phyloP scores from a whole-genome alignment of 2,329 filamentous ascomycete genomes.

The Gyromitra esculenta region DNA sequence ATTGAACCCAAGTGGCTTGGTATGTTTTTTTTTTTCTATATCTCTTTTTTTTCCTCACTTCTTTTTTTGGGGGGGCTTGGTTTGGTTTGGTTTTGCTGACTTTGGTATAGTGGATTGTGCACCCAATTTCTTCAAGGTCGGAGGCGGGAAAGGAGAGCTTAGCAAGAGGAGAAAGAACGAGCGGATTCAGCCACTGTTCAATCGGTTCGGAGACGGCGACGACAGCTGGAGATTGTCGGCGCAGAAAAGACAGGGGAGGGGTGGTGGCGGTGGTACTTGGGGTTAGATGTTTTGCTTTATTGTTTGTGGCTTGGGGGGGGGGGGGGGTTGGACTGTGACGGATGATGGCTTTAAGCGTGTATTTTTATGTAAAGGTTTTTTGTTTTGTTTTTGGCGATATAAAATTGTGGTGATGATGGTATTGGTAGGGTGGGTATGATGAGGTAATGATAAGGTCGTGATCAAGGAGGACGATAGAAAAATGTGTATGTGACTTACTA shows the following conservation, averaged over 20 bases:
- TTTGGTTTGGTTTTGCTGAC: slow-evolving; percentile 46
- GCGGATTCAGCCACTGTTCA: slow-evolving; percentile 93
- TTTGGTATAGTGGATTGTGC: slow-evolving; percentile 76
- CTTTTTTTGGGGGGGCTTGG: background rate
- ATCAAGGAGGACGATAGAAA: background rate
- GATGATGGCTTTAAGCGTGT: slow-evolving; percentile 15
- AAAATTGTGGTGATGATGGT: background rate
- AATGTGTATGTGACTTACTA: background rate
- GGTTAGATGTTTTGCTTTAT: slow-evolving; percentile 62
- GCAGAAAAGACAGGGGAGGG: slow-evolving; percentile 83
- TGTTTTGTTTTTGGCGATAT: background rate
- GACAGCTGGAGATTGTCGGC: slow-evolving; percentile 88
- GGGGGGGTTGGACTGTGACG: background rate
- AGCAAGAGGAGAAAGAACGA: slow-evolving; percentile 94
- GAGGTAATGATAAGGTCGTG: slow-evolving; percentile 14
- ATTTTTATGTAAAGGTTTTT: slow-evolving; percentile 27
- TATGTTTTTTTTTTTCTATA: slow-evolving; percentile 55
- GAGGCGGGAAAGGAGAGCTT: slow-evolving; percentile 78
- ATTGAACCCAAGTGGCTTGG: slow-evolving; percentile 86
- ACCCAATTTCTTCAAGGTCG: slow-evolving; percentile 99
- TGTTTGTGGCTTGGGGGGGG: no score
- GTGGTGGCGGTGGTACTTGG: slow-evolving; percentile 90
- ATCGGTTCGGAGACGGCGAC: slow-evolving; percentile 89
- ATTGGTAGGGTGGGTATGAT: background rate
- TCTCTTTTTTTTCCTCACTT: background rate